Percentiles rank a stretch among this genome's conserved stretches.
Conservation (phyloP, 768 basidiomycete species). For the Tulasnella sp. region DNA sequence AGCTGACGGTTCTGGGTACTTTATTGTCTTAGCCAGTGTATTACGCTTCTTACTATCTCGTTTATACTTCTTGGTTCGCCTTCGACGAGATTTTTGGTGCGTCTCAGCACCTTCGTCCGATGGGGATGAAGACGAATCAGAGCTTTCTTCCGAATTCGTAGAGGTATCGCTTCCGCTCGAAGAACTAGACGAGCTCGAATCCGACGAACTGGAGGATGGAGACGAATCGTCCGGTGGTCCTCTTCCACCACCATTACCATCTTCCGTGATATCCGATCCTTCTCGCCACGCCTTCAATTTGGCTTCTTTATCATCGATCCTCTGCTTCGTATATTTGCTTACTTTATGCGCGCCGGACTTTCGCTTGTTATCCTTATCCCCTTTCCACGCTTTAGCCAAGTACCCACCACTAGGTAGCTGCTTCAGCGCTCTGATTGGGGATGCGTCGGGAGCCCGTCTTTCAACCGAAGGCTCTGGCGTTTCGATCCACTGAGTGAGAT, state of each 20-base stretch:
- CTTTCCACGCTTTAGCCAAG: background rate
- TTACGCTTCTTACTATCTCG: background rate
- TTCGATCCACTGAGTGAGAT: background rate
- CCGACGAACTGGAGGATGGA: background rate
- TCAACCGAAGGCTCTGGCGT: background rate
- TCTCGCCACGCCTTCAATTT: background rate
- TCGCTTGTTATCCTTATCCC: background rate
- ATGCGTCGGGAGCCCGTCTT: background rate
- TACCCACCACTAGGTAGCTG: background rate
- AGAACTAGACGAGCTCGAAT: background rate
- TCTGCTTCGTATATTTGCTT: background rate
- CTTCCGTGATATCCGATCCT: background rate
- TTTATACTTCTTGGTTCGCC: background rate
- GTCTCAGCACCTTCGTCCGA: background rate
- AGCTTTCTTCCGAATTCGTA: background rate
- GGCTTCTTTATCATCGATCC: background rate
- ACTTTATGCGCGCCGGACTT: background rate
- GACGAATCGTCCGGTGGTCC: background rate
- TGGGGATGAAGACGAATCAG: background rate
- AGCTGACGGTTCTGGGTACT: slow-evolving; percentile 4
- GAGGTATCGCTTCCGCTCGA: background rate
- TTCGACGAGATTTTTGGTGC: background rate
- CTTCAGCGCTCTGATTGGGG: background rate
- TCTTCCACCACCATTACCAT: background rate
- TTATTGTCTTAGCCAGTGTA: background rate